Conservation (phyloP, 78 protist genomes). For the Pigoraptor vietnamica region DNA sequence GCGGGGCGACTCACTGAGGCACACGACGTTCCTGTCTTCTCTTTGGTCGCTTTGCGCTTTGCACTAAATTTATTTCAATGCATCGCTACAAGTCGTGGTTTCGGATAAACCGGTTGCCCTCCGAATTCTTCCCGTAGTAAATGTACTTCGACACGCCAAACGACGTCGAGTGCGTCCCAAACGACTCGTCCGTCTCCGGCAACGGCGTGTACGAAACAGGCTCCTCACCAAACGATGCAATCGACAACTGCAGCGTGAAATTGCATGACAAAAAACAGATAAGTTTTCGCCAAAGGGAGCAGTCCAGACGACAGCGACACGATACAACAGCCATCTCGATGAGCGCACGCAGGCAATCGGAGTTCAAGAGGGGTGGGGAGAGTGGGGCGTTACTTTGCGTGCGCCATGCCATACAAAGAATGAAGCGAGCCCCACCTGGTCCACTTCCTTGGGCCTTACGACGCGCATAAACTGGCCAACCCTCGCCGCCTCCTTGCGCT, state of each 20-base stretch:
- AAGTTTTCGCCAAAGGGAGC: too few relatives aligned
- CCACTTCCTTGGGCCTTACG: neutral
- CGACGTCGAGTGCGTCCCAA: neutral
- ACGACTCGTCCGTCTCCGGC: neutral
- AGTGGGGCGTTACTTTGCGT: neutral
- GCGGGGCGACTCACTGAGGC: too few relatives aligned
- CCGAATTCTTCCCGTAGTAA: constrained; percentile 1
- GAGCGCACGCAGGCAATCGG: too few relatives aligned
- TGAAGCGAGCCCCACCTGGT: neutral
- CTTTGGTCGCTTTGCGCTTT: too few relatives aligned
- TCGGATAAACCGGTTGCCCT: constrained; percentile 9
- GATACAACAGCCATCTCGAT: too few relatives aligned
- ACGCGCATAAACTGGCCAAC: constrained; percentile 13
- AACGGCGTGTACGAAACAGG: neutral
- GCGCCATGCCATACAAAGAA: neutral
- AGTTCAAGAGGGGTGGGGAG: too few relatives aligned
- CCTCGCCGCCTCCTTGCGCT: constrained; percentile 23
- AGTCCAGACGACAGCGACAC: too few relatives aligned
- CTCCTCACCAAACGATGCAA: neutral
- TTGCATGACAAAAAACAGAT: neutral
- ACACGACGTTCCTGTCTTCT: too few relatives aligned
- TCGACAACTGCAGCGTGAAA: neutral
- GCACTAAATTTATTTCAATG: too few relatives aligned
- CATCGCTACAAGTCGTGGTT: neutral
- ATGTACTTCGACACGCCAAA: neutral